These are phyloP conservation scores for Trichoderma atrobrunneum DNA, from an alignment of 2,329 filamentous ascomycete species.

Conservation along the genomic window DNA sequence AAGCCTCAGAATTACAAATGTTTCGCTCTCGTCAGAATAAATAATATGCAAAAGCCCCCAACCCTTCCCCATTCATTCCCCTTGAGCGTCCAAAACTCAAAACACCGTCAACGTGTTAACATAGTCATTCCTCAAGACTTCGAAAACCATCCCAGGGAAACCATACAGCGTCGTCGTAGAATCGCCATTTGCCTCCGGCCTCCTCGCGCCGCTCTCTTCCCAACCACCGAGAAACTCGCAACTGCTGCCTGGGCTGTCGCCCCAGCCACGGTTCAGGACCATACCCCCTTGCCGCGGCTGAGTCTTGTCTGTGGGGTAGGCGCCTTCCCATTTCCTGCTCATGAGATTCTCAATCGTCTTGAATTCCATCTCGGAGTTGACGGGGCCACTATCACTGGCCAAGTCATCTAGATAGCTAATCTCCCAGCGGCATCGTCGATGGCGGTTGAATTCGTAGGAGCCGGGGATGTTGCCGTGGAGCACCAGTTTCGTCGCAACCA, in stretches of 20 bases:
- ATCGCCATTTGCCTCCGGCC: conserved; percentile 53
- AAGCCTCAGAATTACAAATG: neutral
- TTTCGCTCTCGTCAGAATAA: neutral
- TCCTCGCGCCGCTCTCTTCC: conserved; percentile 68
- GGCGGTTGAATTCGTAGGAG: conserved; percentile 94
- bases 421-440: conserved; percentile 85
- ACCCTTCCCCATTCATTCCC: neutral
- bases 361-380: conserved; percentile 77
- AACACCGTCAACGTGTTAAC: conserved; percentile 90
- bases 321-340: conserved; percentile 66
- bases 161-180: conserved; percentile 82
- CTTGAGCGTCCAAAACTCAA: conserved; percentile 38
- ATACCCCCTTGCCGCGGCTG: conserved; percentile 64
- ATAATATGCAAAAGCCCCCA: neutral
- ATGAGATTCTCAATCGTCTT: conserved; percentile 67
- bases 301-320: conserved; percentile 55
- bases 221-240: conserved; percentile 81
- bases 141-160: conserved; percentile 91
- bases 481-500: conserved; percentile 88
- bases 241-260: conserved; percentile 85
- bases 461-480: conserved; percentile 93
- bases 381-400: conserved; percentile 37
- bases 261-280: conserved; percentile 88
- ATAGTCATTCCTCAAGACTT: conserved; percentile 88
- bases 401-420: conserved; percentile 58